Base-by-base conservation (phyloP, 2,329 filamentous ascomycete genomes). In the Colletotrichum caudatum region DNA sequence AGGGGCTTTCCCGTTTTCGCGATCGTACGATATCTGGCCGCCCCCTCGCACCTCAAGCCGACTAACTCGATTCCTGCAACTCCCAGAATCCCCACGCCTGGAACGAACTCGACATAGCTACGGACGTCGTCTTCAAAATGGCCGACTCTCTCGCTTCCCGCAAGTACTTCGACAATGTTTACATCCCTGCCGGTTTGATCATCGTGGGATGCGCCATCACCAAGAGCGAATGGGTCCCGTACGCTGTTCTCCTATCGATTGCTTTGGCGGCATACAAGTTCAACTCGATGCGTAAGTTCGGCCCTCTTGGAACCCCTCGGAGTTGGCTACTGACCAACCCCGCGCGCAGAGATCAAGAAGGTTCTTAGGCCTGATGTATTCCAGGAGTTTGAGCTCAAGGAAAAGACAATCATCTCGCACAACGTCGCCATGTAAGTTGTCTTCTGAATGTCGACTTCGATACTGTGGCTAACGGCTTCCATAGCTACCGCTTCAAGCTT, bases 391-490 rank as follows among this genome's bases (percentile, higher is more conserved):
- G 92, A 94, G 81, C 91, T 99, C 77, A 92, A 93, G 82, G 94
- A 98, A 83, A 98, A 98, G 90, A 98, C 92, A 18, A 89, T 97
- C 75, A 92, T 98, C 78, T 97, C 95, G 41, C 96, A 98, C 90
- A 99, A 99, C 87, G 95, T 97, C 72, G 95, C 95, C 82, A 97
- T 99, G 93, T 94, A 84, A 79, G 89, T 83, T 8, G 16, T 35
- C 12, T 39, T n/a, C 18, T 9, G 16, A 11, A 8, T 53, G 7
- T 39, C 44, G 41, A 68, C 64, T 14, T 60, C 23, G 48, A 12
- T 29, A 74, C 69, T 58, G 58, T 41, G 14, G 6, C 35, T 69
- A 16, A 72, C 72, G 48, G 53, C 39, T 75, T 73, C 65, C 12
- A 26, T 60, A 94, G 92, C 85, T 99, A 98, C 88, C 94, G 96